These are phyloP conservation scores for Sechiopsis laciniata DNA, from an alignment of 306 rosid genomes.

Conservation along the genomic window DNA sequence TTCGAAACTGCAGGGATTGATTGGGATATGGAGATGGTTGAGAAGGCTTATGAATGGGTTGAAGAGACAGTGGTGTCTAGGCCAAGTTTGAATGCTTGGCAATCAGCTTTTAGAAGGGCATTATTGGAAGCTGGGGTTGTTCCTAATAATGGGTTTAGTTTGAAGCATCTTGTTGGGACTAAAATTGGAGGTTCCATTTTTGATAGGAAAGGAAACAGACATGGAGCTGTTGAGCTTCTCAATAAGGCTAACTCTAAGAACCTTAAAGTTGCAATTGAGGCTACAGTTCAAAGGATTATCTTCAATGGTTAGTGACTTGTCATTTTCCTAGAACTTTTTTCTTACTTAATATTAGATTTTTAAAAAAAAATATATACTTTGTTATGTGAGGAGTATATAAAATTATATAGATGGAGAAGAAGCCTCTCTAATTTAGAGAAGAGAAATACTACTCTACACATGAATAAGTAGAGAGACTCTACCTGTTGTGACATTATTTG, in stretches of 20 bases:
- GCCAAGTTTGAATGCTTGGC: background rate
- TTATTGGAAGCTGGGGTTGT: constrained; percentile 23
- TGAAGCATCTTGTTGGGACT: constrained; percentile 23
- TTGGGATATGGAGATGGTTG: constrained; percentile 27
- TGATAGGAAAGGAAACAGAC: constrained; percentile 23
- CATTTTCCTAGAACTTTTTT: too few species aligned
- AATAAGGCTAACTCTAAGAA: constrained; percentile 17
- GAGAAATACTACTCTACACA: too few species aligned
- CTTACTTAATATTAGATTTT: too few species aligned
- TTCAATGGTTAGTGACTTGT: constrained; percentile 17
- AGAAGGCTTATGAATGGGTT: constrained; percentile 25
- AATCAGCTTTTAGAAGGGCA: background rate
- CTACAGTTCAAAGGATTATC: constrained; percentile 19
- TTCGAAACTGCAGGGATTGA: constrained; percentile 12
- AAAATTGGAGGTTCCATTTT: constrained; percentile 24
- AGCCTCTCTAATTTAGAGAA: too few species aligned
- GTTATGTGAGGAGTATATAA: too few species aligned
- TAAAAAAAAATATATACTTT: too few species aligned
- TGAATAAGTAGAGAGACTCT: too few species aligned
- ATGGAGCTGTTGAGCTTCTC: constrained; percentile 33
- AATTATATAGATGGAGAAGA: too few species aligned
- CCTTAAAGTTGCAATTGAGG: constrained; percentile 23
- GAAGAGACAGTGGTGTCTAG: constrained; percentile 21
- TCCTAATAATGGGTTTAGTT: constrained; percentile 19
- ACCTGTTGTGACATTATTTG: too few species aligned